Evolutionary conservation across 2,329 filamentous ascomycete genomes (phyloP).

Genomic region (Sporothrix protearum): DNA sequence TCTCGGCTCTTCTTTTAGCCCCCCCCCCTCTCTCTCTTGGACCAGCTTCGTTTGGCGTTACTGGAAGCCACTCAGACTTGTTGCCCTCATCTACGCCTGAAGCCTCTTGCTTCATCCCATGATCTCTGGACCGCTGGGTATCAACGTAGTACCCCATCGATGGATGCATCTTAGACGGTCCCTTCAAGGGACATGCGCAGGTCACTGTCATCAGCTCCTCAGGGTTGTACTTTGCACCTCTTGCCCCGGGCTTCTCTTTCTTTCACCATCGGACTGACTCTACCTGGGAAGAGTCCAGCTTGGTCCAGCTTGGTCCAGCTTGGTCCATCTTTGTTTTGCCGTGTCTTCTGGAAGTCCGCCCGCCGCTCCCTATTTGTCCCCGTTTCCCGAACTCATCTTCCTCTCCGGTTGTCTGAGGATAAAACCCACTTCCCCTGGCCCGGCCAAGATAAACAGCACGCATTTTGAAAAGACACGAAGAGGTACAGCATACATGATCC

Average conservation of each 20-base stretch:
- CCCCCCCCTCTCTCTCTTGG: not conserved
- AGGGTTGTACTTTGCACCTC: not conserved
- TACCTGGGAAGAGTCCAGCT: not conserved
- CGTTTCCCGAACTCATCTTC: not conserved
- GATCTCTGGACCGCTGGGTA: not conserved
- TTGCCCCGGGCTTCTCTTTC: not conserved
- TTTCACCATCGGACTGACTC: not conserved
- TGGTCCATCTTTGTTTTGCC: not conserved
- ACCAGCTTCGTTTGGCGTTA: not conserved
- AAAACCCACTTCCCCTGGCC: not conserved
- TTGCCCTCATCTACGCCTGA: not conserved
- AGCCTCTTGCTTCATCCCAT: not conserved
- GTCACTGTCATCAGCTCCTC: not conserved
- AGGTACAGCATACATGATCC: not conserved
- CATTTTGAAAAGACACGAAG: not conserved
- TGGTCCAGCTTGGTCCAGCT: not conserved
- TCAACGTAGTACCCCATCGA: not conserved
- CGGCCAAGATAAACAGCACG: not conserved
- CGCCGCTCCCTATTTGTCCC: not conserved
- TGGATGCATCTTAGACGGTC: not conserved
- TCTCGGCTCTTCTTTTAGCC: not conserved
- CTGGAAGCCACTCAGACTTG: not conserved
- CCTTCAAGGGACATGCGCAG: not conserved
- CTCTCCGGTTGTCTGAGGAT: slow-evolving; percentile 1
- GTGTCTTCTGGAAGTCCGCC: not conserved